Percentiles rank a stretch among this genome's conserved stretches.
Evolutionary conservation across 495 filamentous ascomycete species (phyloP).

Genomic region (Tuber indicum): DNA sequence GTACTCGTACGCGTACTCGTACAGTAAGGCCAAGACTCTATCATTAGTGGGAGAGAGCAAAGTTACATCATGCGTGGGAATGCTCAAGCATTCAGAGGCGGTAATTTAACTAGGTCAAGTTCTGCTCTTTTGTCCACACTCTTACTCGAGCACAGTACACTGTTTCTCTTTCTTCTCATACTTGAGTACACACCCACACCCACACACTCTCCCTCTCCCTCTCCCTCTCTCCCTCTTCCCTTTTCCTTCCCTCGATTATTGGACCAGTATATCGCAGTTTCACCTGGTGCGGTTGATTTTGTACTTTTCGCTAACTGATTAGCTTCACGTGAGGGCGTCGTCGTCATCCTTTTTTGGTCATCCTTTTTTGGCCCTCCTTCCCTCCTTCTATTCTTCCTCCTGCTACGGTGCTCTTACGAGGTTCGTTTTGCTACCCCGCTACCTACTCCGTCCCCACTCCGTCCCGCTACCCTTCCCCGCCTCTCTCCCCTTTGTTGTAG

Average conservation of each 20-base stretch:
- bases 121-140: not conserved
- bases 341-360: not conserved
- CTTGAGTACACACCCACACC: not conserved
- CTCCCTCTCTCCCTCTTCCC: not conserved
- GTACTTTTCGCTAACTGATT: not conserved
- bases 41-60: not conserved
- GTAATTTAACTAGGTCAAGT: not conserved
- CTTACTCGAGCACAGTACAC: not conserved
- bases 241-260: not conserved
- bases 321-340: not conserved
- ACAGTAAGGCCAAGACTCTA: not conserved
- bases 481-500: not conserved
- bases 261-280: not conserved
- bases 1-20: not conserved
- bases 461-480: not conserved
- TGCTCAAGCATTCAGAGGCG: not conserved
- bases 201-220: not conserved
- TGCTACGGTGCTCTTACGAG: not conserved
- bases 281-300: not conserved
- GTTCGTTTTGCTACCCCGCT: not conserved
- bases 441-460: not conserved
- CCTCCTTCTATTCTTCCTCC: not conserved
- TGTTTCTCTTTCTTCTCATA: not conserved
- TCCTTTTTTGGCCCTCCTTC: not conserved
- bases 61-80: not conserved